Percentiles rank a stretch among this genome's conserved stretches.
Evolutionary conservation across 352 stramenopile genomes (phyloP).

Genomic region (Aphanomyces euteiches): DNA sequence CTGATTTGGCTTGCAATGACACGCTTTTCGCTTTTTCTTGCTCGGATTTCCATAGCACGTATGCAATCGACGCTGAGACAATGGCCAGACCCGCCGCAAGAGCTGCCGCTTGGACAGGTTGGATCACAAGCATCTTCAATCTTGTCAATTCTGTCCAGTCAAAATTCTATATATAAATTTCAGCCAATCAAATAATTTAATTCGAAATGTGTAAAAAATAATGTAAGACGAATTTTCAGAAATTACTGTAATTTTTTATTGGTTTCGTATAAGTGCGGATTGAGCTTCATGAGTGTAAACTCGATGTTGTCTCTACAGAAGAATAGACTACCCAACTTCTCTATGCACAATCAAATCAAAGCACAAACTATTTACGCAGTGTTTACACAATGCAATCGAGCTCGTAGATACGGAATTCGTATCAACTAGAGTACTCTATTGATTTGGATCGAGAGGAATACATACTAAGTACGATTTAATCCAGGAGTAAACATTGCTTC

Average conservation of each 20-base stretch:
- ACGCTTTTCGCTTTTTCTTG: conserved; percentile 30
- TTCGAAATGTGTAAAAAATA: neutral
- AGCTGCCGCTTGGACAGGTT: neutral
- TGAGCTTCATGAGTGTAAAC: too few relatives aligned
- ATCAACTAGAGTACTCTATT: too few relatives aligned
- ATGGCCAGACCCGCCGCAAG: conserved; percentile 9
- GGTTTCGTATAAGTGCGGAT: too few relatives aligned
- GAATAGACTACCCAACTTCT: too few relatives aligned
- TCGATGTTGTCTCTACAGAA: too few relatives aligned
- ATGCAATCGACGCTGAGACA: conserved; percentile 28
- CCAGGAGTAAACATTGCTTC: neutral
- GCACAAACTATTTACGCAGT: too few relatives aligned
- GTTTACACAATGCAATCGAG: too few relatives aligned
- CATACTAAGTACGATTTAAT: neutral
- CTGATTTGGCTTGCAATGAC: conserved; percentile 15
- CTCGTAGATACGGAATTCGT: too few relatives aligned
- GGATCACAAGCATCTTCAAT: conserved; percentile 24
- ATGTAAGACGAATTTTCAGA: too few relatives aligned
- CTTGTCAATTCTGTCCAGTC: conserved; percentile 6
- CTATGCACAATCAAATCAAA: too few relatives aligned
- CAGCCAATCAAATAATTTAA: conserved; percentile 7
- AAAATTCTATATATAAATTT: neutral
- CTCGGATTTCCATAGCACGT: conserved; percentile 30
- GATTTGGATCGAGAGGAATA: neutral
- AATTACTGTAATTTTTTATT: too few relatives aligned